Conservation (phyloP, 169 alveolate genomes). For the Besnoitia besnoiti region DNA sequence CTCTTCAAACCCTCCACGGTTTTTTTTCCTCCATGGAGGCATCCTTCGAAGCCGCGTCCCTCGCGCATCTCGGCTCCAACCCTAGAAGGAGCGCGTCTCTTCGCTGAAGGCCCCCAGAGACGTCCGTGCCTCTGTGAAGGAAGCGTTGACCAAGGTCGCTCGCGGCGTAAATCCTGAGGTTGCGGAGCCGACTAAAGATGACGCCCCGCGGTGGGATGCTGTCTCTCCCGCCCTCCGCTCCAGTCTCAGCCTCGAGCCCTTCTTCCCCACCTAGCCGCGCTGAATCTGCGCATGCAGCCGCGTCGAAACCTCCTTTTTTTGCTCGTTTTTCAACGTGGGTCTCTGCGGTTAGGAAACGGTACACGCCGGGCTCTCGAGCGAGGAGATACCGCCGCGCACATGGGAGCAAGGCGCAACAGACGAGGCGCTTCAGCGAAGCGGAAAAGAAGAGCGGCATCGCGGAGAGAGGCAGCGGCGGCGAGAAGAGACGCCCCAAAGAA, state of each 20-base stretch:
- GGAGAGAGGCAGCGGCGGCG: constrained; percentile 19
- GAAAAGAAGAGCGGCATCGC: constrained; percentile 8
- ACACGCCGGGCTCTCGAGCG: not conserved
- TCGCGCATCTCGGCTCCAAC: not conserved
- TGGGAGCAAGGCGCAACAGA: constrained; percentile 36
- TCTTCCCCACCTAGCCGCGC: too few relatives aligned
- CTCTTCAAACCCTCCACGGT: not conserved
- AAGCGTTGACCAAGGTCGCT: not conserved
- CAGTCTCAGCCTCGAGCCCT: not conserved
- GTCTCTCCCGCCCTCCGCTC: not conserved
- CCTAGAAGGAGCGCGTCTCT: not conserved
- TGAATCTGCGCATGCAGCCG: too few relatives aligned
- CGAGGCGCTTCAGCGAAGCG: not conserved
- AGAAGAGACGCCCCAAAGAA: not conserved
- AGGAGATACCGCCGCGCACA: not conserved
- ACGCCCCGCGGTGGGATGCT: too few relatives aligned
- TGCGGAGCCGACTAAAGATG: not conserved
- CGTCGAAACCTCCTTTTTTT: too few relatives aligned
- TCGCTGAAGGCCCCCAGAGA: not conserved
- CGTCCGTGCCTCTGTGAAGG: not conserved
- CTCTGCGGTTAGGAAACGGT: not conserved
- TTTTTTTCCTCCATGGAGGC: not conserved
- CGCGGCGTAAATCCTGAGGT: not conserved
- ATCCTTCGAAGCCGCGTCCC: not conserved
- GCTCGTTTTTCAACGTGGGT: too few relatives aligned